These are phyloP conservation scores for Agrostemma githago DNA, from an alignment of 148 eudicot genomes.

Conservation along the genomic window DNA sequence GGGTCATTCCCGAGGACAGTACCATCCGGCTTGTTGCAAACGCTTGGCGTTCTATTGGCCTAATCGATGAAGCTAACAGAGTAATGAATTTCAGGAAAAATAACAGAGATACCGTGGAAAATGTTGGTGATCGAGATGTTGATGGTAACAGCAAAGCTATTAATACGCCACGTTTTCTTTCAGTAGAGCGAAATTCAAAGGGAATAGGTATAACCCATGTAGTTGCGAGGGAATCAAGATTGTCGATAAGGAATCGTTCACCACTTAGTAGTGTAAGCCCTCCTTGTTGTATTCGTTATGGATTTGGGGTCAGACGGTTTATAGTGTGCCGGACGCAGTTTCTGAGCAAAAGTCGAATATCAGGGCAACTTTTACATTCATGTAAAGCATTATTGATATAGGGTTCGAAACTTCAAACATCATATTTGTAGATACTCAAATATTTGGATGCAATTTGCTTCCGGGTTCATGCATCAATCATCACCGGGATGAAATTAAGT, in stretches of 20 bases:
- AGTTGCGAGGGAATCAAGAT: constrained; percentile 28
- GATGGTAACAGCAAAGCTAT: constrained; percentile 20
- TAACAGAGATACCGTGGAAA: not conserved
- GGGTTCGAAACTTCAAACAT: not conserved
- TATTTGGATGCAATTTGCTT: not conserved
- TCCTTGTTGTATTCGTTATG: constrained; percentile 23
- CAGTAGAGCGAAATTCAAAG: constrained; percentile 27
- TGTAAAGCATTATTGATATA: constrained; percentile 41
- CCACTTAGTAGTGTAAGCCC: constrained; percentile 17
- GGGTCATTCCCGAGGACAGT: constrained; percentile 46
- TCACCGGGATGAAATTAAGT: not conserved
- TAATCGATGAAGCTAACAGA: constrained; percentile 54
- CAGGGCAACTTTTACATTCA: constrained; percentile 30
- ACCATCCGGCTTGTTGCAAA: constrained; percentile 68
- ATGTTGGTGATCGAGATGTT: constrained; percentile 19
- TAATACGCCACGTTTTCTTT: constrained; percentile 7
- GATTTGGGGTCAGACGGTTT: constrained; percentile 33
- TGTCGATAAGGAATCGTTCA: constrained; percentile 25
- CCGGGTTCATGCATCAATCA: no score
- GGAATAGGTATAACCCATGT: constrained; percentile 35
- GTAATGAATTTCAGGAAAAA: constrained; percentile 24
- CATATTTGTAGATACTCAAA: not conserved
- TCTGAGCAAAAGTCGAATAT: constrained; percentile 18
- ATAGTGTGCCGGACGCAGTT: constrained; percentile 25
- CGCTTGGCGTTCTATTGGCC: constrained; percentile 77